These are phyloP conservation scores for Mucor circinelloides DNA, from an alignment of 371 early-diverging fungal species.

Conservation along the genomic window DNA sequence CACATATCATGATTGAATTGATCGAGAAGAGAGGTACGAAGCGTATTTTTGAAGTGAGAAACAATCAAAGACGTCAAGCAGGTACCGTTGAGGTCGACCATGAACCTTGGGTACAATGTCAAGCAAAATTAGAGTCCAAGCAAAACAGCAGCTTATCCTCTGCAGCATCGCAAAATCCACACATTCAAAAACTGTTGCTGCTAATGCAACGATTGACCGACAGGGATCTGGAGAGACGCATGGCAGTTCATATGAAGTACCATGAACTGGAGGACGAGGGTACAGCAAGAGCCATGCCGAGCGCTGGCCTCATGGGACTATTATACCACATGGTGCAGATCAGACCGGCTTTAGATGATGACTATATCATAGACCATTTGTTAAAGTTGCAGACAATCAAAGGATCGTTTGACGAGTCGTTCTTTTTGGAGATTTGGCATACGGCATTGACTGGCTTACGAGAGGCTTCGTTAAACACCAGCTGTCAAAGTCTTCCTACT, in stretches of 20 bases:
- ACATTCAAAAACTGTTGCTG: slow-evolving; percentile 37
- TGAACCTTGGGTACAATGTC: slow-evolving; percentile 22
- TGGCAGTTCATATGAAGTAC: slow-evolving; percentile 55
- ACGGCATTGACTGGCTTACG: slow-evolving; percentile 48
- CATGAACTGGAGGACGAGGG: slow-evolving; percentile 59
- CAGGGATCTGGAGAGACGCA: slow-evolving; percentile 37
- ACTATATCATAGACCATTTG: slow-evolving; percentile 42
- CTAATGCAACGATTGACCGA: slow-evolving; percentile 46
- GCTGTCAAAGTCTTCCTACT: slow-evolving; percentile 24
- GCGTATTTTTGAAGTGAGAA: slow-evolving; percentile 39
- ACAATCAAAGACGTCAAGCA: slow-evolving; percentile 24
- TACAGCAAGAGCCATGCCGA: slow-evolving; percentile 56
- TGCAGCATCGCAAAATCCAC: slow-evolving; percentile 25
- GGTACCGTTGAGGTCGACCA: background rate
- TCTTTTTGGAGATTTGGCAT: slow-evolving; percentile 51
- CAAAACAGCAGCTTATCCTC: background rate
- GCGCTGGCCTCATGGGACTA: slow-evolving; percentile 52
- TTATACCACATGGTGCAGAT: slow-evolving; percentile 55
- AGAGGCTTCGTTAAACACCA: slow-evolving; percentile 42
- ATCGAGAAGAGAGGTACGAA: slow-evolving; percentile 44
- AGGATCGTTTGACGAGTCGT: slow-evolving; percentile 54
- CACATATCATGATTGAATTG: slow-evolving; percentile 40
- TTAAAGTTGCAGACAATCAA: slow-evolving; percentile 49
- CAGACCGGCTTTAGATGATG: slow-evolving; percentile 43
- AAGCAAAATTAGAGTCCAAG: slow-evolving; percentile 1